Conservation (phyloP, 2,329 filamentous ascomycete species). For the Fusarium penzigii region DNA sequence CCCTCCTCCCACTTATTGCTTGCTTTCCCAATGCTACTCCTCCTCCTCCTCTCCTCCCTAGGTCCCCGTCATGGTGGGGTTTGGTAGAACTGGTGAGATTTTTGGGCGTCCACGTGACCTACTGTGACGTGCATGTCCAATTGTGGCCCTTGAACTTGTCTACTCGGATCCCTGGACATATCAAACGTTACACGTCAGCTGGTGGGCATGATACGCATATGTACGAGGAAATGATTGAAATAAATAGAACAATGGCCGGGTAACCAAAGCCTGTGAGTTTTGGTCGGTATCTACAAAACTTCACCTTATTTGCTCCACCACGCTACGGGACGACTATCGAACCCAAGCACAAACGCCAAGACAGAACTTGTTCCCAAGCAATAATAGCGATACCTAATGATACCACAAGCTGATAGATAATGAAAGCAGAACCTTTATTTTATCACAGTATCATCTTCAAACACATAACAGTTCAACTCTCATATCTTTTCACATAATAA, state of each 20-base stretch:
- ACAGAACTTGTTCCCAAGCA: neutral
- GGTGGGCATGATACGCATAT: neutral
- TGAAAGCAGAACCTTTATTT: neutral
- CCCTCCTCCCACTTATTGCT: constrained; percentile 15
- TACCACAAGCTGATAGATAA: neutral
- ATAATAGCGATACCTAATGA: neutral
- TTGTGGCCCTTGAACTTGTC: constrained; percentile 12
- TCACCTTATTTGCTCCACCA: neutral
- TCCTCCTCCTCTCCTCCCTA: neutral
- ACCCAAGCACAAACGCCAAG: neutral
- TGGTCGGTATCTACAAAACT: neutral
- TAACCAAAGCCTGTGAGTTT: neutral
- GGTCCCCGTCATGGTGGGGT: constrained; percentile 34
- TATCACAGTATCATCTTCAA: constrained; percentile 3
- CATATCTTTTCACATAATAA: constrained; percentile 22
- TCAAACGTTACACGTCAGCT: neutral
- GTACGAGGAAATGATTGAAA: neutral
- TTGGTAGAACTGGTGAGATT: constrained; percentile 29
- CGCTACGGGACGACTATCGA: neutral
- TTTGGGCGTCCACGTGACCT: constrained; percentile 32
- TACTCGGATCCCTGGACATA: neutral
- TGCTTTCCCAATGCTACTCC: constrained; percentile 34
- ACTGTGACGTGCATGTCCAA: constrained; percentile 20
- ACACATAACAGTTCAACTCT: constrained; percentile 8
- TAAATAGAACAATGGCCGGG: neutral